Percentiles rank a stretch among this genome's conserved stretches.
These are phyloP conservation scores for Citrus inodora DNA, from an alignment of 345 rosid genomes.

Conservation along the genomic window DNA sequence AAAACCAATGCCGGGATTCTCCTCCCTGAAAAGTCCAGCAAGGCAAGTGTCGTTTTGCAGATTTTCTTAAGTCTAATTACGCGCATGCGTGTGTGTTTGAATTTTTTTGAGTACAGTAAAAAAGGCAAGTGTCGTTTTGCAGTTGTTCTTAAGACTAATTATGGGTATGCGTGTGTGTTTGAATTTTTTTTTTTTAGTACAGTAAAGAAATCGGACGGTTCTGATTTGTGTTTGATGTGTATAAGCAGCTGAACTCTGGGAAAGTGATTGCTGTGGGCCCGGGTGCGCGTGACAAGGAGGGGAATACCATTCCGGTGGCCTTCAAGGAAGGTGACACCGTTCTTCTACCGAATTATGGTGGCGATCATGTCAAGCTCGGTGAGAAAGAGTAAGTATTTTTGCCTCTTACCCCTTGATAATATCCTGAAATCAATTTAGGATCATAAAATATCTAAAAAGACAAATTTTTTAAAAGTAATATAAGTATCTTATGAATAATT, in stretches of 20 bases:
- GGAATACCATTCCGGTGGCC: conserved; percentile 53
- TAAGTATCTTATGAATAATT: no score
- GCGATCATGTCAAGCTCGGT: conserved; percentile 73
- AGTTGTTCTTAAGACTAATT: no score
- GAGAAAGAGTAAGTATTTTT: conserved; percentile 59
- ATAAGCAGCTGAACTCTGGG: conserved; percentile 70
- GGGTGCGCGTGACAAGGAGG: conserved; percentile 56
- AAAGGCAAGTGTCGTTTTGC: conserved; percentile 31
- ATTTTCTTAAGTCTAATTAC: no score
- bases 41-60: conserved; percentile 28
- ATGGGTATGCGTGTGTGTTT: background rate
- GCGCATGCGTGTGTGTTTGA: background rate
- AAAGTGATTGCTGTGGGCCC: conserved; percentile 77
- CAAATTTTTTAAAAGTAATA: no score
- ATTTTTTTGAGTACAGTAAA: background rate
- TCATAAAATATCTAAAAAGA: no score
- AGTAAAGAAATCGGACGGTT: background rate
- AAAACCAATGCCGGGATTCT: conserved; percentile 76
- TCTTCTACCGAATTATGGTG: conserved; percentile 81
- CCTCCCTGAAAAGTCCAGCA: conserved; percentile 67
- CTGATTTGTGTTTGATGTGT: background rate
- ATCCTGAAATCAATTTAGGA: no score
- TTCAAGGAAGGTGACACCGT: conserved; percentile 90
- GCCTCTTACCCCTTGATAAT: no score
- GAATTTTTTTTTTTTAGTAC: no score